phyloP scores from a whole-genome alignment of 495 filamentous ascomycete genomes.

The Neurospora sp. region DNA sequence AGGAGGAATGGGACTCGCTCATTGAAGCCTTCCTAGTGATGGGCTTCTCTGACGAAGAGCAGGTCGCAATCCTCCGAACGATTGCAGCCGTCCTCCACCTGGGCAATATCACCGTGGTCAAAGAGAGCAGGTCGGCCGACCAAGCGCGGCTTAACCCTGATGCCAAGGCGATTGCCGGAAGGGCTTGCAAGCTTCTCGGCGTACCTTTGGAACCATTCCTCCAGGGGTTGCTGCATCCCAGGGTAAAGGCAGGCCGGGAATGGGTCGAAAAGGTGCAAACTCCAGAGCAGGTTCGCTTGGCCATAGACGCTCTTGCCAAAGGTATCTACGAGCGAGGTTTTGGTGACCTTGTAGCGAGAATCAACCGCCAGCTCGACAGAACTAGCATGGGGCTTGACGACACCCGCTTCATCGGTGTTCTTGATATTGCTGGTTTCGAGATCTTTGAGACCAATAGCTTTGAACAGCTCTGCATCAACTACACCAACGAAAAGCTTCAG shows the following conservation, averaged over 20 bases:
- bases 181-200: constrained; percentile 74
- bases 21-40: constrained; percentile 93
- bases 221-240: constrained; percentile 80
- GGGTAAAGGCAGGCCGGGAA: constrained; percentile 89
- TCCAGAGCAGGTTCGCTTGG: constrained; percentile 85
- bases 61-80: constrained; percentile 70
- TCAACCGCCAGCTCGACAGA: constrained; percentile 85
- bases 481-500: constrained; percentile 98
- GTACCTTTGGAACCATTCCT: constrained; percentile 77
- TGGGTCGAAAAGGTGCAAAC: constrained; percentile 98
- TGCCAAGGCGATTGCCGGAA: constrained; percentile 57
- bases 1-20: constrained; percentile 78
- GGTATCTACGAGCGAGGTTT: constrained; percentile 96
- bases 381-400: constrained; percentile 71
- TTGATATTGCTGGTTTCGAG: constrained; percentile 99
- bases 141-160: constrained; percentile 76
- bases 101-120: constrained; percentile 80
- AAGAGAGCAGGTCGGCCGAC: constrained; percentile 81
- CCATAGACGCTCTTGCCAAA: constrained; percentile 87
- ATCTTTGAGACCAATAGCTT: constrained; percentile 99
- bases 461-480: constrained; percentile 99
- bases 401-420: constrained; percentile 89
- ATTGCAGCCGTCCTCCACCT: constrained; percentile 88
- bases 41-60: constrained; percentile 84
- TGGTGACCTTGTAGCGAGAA: constrained; percentile 80